phyloP scores from a whole-genome alignment of 306 rosid species.

The Dryas alaskensis region DNA sequence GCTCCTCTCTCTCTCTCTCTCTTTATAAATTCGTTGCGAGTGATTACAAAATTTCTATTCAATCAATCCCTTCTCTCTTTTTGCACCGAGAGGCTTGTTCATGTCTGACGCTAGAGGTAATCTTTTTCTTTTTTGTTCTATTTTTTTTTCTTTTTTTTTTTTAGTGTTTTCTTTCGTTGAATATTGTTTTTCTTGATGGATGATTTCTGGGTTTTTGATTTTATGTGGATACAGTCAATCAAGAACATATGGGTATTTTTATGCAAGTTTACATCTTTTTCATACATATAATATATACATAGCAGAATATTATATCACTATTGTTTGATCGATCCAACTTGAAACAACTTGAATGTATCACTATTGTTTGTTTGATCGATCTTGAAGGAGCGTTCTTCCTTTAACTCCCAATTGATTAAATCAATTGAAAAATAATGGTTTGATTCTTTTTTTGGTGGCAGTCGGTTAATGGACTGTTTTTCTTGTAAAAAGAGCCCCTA shows the following conservation, averaged over 20 bases:
- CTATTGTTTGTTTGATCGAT: constrained; percentile 1
- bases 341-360: background rate
- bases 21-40: background rate
- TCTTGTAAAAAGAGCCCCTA: background rate
- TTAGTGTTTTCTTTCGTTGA: constrained; percentile 4
- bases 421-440: background rate
- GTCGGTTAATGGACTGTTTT: background rate
- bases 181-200: constrained; percentile 12
- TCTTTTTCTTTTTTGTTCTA: background rate
- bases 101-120: background rate
- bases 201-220: constrained; percentile 3
- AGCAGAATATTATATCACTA: background rate
- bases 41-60: background rate
- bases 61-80: background rate
- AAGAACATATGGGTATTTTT: background rate
- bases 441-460: background rate
- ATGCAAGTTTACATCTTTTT: constrained; percentile 2
- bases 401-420: background rate
- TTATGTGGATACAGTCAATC: background rate
- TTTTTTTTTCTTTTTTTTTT: background rate
- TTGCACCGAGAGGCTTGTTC: background rate
- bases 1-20: background rate
- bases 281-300: background rate
- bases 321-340: constrained; percentile 1
- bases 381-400: background rate